A percentile compares a stretch with the other conserved stretches of the same genome.
Conservation (phyloP, 1,139 yeast species). For the Protomyces inouyei region DNA sequence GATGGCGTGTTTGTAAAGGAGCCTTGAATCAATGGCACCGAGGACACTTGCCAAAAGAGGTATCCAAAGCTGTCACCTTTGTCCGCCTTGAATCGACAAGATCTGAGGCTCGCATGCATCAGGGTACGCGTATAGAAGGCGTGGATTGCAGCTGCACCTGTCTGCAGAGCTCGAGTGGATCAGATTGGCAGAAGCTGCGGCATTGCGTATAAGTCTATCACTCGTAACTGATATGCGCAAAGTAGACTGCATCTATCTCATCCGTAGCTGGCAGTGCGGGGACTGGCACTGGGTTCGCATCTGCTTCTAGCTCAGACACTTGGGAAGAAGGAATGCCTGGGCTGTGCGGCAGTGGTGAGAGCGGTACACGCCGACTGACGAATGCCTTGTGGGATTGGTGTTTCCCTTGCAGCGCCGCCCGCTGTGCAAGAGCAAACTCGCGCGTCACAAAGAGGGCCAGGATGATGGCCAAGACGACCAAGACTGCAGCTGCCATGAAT, state of each 20-base stretch:
- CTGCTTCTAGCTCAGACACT: background rate
- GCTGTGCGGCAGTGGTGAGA: background rate
- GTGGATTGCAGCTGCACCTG: no score
- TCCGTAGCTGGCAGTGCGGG: background rate
- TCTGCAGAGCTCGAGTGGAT: no score
- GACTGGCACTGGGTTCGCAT: background rate
- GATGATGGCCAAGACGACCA: background rate
- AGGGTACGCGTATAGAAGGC: no score
- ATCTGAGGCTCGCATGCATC: no score
- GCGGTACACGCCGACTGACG: background rate
- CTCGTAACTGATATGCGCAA: background rate
- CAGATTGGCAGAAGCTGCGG: no score
- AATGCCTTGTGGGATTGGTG: background rate
- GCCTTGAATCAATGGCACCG: no score
- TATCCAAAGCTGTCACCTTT: no score
- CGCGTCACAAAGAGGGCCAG: background rate
- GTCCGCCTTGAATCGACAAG: no score
- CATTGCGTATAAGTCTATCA: no score
- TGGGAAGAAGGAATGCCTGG: background rate
- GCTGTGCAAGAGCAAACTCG: background rate
- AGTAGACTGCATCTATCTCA: background rate
- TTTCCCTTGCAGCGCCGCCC: background rate
- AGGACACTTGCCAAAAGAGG: no score
- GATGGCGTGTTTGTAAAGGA: no score
- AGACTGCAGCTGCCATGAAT: background rate